Evolutionary conservation across 2,329 filamentous ascomycete genomes (phyloP), one percentile per base, ranked within the genome.

Genomic region (Penicillium corylophilum): DNA sequence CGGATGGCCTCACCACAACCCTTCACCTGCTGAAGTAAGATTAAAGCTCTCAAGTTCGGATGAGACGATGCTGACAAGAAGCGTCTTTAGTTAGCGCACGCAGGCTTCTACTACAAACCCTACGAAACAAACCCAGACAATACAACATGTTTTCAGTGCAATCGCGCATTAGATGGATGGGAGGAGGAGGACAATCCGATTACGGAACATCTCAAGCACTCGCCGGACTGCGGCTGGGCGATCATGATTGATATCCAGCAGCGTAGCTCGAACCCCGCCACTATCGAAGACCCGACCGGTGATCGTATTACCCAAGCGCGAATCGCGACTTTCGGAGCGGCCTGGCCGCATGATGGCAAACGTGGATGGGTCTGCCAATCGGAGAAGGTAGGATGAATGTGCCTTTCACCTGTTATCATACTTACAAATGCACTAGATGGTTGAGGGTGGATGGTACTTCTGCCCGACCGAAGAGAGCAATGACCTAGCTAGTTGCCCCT

Each of bases 391-490:
- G 51, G 75, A 56, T 54, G 44, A 40, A 36, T 46, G 15, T 33
- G 8, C n/a, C 22, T 44, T 23, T n/a, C 15, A 46, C 39, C 15
- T 24, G 15, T 23, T 35, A 24, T 61, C 26, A 52, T 31, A 59
- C 55, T 55, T 20, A 60, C 47, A 47, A 41, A 41, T 24, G 35
- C 44, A 47, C 49, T 63, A 94, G 85, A 86, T 97, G 76, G 90
- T 90, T 29, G 89, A 93, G 59, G 89, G 90, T 24, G 94, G 94
- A 10, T 99, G 93, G 92, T 91, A 88, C 67, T 96, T 92, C 73
- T 95, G 91, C 22, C 92, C 94, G 0, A 89, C 84, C 5, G 75
- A 83, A 39, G 90, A 93, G 39, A 90, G 86, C 12, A 87, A 94
- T 59, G 94, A 99, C 70, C 89, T 93, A 75, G 89, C 90, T 9